Evolutionary conservation across 495 filamentous ascomycete species (phyloP).

Genomic region (Jackrogersella multiformis): DNA sequence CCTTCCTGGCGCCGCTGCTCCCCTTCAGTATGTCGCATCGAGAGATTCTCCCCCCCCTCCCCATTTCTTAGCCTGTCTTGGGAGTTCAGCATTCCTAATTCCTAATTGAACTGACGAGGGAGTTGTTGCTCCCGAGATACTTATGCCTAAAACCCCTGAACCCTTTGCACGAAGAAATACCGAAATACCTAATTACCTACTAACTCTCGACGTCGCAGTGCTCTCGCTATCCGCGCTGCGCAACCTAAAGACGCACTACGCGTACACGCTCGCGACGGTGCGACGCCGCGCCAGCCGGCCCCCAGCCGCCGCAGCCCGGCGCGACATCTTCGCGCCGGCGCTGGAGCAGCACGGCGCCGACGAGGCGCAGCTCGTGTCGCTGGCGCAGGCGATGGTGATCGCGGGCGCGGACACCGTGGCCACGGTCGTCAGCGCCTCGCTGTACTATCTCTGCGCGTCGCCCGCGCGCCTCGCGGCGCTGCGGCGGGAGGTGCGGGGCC

Average conservation of each 20-base stretch:
- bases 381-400: slow-evolving; percentile 40
- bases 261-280: slow-evolving; percentile 30
- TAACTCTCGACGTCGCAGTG: too few species aligned
- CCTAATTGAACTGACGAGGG: too few species aligned
- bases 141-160: too few species aligned
- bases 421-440: slow-evolving; percentile 30
- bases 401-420: slow-evolving; percentile 44
- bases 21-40: too few species aligned
- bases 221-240: slow-evolving; percentile 23
- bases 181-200: too few species aligned
- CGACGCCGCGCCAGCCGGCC: slow-evolving; percentile 16
- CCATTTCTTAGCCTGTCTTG: too few species aligned
- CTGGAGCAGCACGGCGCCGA: slow-evolving; percentile 19
- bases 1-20: slow-evolving; percentile 17
- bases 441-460: slow-evolving; percentile 46
- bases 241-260: slow-evolving; percentile 38
- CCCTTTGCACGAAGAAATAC: too few species aligned
- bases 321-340: slow-evolving; percentile 28
- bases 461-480: slow-evolving; percentile 47
- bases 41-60: too few species aligned
- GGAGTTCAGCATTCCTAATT: too few species aligned
- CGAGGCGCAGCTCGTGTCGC: slow-evolving; percentile 31
- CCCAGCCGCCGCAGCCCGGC: background rate
- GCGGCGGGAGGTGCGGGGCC: slow-evolving; percentile 44
- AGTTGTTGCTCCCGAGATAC: too few species aligned